A percentile compares a stretch with the other conserved stretches of the same genome.
These are phyloP conservation scores for Tephrocybe rancida DNA, from an alignment of 768 basidiomycete genomes.

Conservation along the genomic window DNA sequence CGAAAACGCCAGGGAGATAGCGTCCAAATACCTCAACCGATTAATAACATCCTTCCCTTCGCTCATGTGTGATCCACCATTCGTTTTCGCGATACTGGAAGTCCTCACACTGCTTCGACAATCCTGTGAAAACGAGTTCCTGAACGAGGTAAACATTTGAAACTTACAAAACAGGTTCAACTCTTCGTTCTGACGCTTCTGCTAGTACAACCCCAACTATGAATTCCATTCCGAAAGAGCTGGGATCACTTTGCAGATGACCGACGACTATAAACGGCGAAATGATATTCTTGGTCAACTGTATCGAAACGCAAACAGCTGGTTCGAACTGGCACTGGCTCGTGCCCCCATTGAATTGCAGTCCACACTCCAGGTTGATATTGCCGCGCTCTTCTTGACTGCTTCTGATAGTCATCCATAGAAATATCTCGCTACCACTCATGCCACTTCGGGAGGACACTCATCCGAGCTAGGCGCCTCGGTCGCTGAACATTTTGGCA, in stretches of 20 bases:
- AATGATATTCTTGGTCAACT: constrained; percentile 82
- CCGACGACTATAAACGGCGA: constrained; percentile 84
- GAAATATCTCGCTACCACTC: constrained; percentile 87
- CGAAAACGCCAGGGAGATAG: constrained; percentile 78
- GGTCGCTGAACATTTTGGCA: constrained; percentile 84
- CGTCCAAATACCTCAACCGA: constrained; percentile 80
- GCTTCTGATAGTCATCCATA: constrained; percentile 29
- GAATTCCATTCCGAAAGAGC: constrained; percentile 81
- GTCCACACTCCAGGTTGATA: constrained; percentile 83
- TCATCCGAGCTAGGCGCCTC: constrained; percentile 91
- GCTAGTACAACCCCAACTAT: constrained; percentile 87
- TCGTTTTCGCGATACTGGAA: constrained; percentile 90
- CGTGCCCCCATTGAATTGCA: constrained; percentile 93
- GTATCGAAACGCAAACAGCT: constrained; percentile 71
- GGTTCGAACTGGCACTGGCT: constrained; percentile 87
- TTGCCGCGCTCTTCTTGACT: constrained; percentile 1
- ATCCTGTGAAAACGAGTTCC: constrained; percentile 88
- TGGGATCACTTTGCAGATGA: constrained; percentile 74
- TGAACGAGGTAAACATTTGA: constrained; percentile 72
- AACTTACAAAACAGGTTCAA: not conserved
- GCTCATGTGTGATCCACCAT: constrained; percentile 85
- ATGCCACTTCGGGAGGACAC: constrained; percentile 67
- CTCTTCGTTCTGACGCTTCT: not conserved
- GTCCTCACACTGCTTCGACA: constrained; percentile 86
- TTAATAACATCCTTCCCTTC: constrained; percentile 93